Percentiles rank a stretch among this genome's conserved stretches.
phyloP scores from a whole-genome alignment of 352 stramenopile species.

The Phytophthora sansomeana region DNA sequence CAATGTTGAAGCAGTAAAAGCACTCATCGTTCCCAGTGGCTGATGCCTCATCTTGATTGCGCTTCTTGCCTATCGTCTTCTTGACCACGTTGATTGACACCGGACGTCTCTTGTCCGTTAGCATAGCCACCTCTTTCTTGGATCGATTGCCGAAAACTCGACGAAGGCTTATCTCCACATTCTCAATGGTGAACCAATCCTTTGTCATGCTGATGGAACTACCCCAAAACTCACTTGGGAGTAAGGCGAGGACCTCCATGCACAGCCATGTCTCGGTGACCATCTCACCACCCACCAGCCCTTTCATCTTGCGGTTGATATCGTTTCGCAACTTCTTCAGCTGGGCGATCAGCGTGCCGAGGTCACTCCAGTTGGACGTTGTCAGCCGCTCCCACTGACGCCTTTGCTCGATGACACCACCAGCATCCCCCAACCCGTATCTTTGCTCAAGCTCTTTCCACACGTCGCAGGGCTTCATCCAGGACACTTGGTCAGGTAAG shows the following conservation, averaged over 20 bases:
- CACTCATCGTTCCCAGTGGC: no score
- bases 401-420: not conserved
- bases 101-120: not conserved
- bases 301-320: conserved; percentile 12
- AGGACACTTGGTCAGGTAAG: not conserved
- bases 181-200: no score
- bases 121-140: no score
- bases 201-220: conserved; percentile 9
- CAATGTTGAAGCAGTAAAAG: no score
- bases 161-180: no score
- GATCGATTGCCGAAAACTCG: no score
- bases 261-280: conserved; percentile 17
- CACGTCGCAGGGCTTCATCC: not conserved
- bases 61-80: no score
- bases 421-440: not conserved
- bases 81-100: not conserved
- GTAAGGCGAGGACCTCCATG: conserved; percentile 8
- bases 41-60: no score
- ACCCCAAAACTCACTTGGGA: conserved; percentile 28
- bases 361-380: conserved; percentile 4
- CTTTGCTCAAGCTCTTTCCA: conserved; percentile 3
- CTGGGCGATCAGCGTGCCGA: conserved; percentile 8
- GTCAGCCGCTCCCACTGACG: conserved; percentile 3
- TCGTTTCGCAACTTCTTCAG: conserved; percentile 22
- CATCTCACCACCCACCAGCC: conserved; percentile 8